Base-by-base conservation (phyloP, 2,329 filamentous ascomycete genomes). In the Drechslerella coelobrocha region DNA sequence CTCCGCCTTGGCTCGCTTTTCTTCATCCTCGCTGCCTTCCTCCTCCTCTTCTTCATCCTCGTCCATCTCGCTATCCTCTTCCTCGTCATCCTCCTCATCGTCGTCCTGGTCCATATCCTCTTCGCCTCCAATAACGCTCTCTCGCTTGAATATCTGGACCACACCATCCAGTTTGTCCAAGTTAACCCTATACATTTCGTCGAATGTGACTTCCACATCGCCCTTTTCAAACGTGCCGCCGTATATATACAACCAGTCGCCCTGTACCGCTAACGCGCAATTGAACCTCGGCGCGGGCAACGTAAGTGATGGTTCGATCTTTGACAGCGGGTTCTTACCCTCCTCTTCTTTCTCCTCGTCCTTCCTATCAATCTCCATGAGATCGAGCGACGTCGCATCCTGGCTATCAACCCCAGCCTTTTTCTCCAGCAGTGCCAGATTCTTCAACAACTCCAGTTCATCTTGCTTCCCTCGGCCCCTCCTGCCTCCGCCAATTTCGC, bases 221-320 rank as follows among this genome's bases (percentile, higher is more conserved):
- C 91, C 93, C 78, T 96, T 94, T 78, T 99, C 94, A 76, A 89
- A 97, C 0, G 93, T 99, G 17, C 94, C 94, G 27, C 94, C 92
- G 76, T 95, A 97, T 59, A 97, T 91, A 80, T 93, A 99, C 0
- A 97, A 83, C 7, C 90, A 87, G 78, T 99, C 94, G 74, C 92
- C 91, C 79, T 97, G 92, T 0, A 97, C 91, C 0, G 93, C 87
- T 39, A 97, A 81, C 74, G 94, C 90, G 0, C 92, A 88, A 75
- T 97, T 97, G 81, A 99, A 99, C 55, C 94, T 85, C 17, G 87
- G 84, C 76, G 97, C 92, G 2, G 94, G 94, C 77, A 95, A 88
- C 77, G 96, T 92, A 81, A 90, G 89, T 0, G 83, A 82, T 0
- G 85, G 83, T 75, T 74, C 74, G 12, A 74, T 60, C 24, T 84